Evolutionary conservation across 805 yeast genomes (phyloP).

Genomic region (Saccharomycopsis olivae): DNA sequence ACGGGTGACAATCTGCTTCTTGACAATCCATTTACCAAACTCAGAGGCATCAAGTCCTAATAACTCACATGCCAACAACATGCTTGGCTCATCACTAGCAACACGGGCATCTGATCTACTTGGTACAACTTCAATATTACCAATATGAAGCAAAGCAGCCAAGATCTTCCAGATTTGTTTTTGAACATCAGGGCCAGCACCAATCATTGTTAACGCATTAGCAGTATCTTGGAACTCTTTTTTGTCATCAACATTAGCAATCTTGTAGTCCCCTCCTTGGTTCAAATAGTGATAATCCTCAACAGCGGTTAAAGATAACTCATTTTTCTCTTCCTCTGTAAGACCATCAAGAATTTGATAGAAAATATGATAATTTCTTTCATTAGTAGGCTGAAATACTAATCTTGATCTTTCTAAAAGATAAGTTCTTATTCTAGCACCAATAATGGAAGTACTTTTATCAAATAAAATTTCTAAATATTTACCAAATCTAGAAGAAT

Average conservation of each 20-base stretch:
- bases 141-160: slow-evolving; percentile 85
- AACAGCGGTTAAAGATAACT: slow-evolving; percentile 51
- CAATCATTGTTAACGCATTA: slow-evolving; percentile 70
- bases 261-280: slow-evolving; percentile 70
- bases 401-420: slow-evolving; percentile 86
- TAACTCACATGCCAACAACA: slow-evolving; percentile 72
- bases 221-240: slow-evolving; percentile 67
- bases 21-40: slow-evolving; percentile 86
- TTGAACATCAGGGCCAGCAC: slow-evolving; percentile 52
- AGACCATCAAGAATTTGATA: slow-evolving; percentile 81
- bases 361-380: slow-evolving; percentile 91
- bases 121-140: slow-evolving; percentile 81
- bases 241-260: slow-evolving; percentile 73
- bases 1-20: slow-evolving; percentile 87
- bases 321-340: slow-evolving; percentile 35
- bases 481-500: slow-evolving; percentile 96
- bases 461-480: slow-evolving; percentile 87
- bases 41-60: slow-evolving; percentile 64
- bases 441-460: slow-evolving; percentile 65
- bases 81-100: slow-evolving; percentile 76
- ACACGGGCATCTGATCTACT: slow-evolving; percentile 76
- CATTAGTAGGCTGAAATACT: slow-evolving; percentile 85
- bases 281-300: slow-evolving; percentile 71
- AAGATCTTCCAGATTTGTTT: slow-evolving; percentile 62
- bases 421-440: slow-evolving; percentile 91